A percentile compares a stretch with the other conserved stretches of the same genome.
These are phyloP conservation scores for Paraurostyla sp. DNA, from an alignment of 73 alveolate genomes.

Conservation along the genomic window DNA sequence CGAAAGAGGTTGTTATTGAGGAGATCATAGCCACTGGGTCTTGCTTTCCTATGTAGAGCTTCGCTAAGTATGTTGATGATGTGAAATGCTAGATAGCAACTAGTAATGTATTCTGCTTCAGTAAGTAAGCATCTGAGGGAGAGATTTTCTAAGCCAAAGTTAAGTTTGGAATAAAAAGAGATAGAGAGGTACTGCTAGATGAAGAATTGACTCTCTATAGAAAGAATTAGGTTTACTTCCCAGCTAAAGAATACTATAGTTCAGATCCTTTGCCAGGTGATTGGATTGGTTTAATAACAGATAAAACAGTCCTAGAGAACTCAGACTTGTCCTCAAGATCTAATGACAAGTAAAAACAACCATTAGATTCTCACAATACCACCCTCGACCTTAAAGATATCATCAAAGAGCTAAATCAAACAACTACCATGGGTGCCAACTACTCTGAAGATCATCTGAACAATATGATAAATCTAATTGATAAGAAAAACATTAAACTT, in stretches of 20 bases:
- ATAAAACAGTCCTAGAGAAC: not conserved
- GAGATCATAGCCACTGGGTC: constrained; percentile 20
- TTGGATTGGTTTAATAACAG: constrained; percentile 41
- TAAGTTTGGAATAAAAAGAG: constrained; percentile 10
- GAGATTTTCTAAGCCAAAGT: constrained; percentile 36
- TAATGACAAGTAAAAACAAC: too few relatives aligned
- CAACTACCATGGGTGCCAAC: too few relatives aligned
- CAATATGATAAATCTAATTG: too few relatives aligned
- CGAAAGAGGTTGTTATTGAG: not conserved
- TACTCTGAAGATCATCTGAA: too few relatives aligned
- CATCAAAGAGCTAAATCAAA: too few relatives aligned
- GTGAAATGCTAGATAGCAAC: constrained; percentile 10
- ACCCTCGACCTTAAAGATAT: too few relatives aligned
- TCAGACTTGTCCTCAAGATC: not conserved
- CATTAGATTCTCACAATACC: too few relatives aligned
- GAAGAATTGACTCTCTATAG: not conserved
- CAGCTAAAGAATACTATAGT: constrained; percentile 37
- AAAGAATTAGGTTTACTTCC: constrained; percentile 8
- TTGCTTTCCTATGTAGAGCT: constrained; percentile 3
- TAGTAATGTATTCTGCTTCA: constrained; percentile 18
- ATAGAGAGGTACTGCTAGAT: not conserved
- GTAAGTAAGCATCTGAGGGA: not conserved
- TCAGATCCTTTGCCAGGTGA: constrained; percentile 43
- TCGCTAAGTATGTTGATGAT: constrained; percentile 10
- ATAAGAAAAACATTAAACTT: too few relatives aligned